Percentiles rank a stretch among this genome's conserved stretches.
Conservation (phyloP, 2,329 filamentous ascomycete genomes). For the Ascochyta lentis region DNA sequence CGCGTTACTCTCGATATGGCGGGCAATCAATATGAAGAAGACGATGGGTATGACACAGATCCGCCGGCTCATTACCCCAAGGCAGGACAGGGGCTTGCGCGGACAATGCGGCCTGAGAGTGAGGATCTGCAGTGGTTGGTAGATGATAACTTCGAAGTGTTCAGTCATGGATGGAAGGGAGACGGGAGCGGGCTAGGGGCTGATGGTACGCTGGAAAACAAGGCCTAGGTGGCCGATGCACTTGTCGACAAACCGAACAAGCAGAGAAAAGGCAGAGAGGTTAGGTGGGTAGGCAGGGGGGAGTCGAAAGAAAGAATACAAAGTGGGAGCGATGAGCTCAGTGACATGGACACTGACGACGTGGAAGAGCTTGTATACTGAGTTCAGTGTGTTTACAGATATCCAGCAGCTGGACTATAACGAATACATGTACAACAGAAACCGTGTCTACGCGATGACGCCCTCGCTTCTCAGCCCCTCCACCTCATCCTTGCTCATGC, state of each 20-base stretch:
- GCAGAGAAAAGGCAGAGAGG: background rate
- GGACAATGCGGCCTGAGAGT: conserved; percentile 61
- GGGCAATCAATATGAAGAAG: conserved; percentile 43
- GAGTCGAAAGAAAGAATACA: background rate
- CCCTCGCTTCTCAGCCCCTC: conserved; percentile 41
- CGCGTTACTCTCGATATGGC: conserved; percentile 29
- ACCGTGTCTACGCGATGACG: conserved; percentile 38
- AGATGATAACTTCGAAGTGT: conserved; percentile 65
- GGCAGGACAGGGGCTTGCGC: conserved; percentile 65
- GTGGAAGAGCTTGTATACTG: conserved; percentile 10
- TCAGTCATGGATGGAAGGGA: conserved; percentile 58
- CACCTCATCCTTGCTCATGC: conserved; percentile 42
- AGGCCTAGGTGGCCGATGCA: conserved; percentile 12
- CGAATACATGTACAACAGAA: background rate
- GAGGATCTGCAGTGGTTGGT: conserved; percentile 68
- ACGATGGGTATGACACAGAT: conserved; percentile 62
- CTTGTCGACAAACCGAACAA: background rate
- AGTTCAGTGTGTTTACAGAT: background rate
- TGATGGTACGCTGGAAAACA: conserved; percentile 28
- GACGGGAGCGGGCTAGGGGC: conserved; percentile 42
- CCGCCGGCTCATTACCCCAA: conserved; percentile 67
- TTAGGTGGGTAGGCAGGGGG: background rate
- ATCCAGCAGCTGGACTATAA: background rate
- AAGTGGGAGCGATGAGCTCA: conserved; percentile 1
- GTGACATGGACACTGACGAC: conserved; percentile 14